Conservation (phyloP, 495 filamentous ascomycete genomes). For the Penicillium egyptiacum region DNA sequence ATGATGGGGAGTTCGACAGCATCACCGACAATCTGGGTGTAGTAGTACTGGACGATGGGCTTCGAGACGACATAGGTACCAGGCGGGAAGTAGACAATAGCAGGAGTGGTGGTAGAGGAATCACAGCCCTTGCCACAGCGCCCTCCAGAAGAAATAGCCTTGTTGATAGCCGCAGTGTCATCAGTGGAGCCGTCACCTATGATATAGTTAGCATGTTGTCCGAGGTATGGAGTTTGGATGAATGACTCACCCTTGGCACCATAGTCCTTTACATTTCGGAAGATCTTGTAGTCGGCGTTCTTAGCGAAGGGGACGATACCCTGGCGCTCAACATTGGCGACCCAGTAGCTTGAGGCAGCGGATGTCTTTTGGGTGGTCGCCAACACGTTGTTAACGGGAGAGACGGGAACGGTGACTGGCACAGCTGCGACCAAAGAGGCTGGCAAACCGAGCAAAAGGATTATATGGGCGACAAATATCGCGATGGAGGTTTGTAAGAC, state of each 20-base stretch:
- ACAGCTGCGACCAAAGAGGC: constrained; percentile 44
- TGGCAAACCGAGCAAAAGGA: constrained; percentile 40
- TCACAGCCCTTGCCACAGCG: constrained; percentile 80
- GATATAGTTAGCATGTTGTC: constrained; percentile 27
- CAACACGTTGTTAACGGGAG: constrained; percentile 19
- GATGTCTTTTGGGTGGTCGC: constrained; percentile 12
- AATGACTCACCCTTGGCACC: constrained; percentile 60
- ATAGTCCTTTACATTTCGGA: constrained; percentile 84
- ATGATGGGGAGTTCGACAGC: constrained; percentile 66
- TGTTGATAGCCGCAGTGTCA: constrained; percentile 87
- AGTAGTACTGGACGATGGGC: constrained; percentile 72
- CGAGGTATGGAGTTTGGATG: not conserved
- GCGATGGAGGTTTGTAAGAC: constrained; percentile 27
- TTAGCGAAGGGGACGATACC: constrained; percentile 65
- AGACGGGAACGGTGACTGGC: constrained; percentile 42
- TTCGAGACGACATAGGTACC: constrained; percentile 71
- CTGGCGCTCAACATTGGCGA: constrained; percentile 68
- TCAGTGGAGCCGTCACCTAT: constrained; percentile 75
- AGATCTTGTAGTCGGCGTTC: constrained; percentile 65
- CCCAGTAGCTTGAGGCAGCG: constrained; percentile 63
- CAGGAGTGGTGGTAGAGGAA: constrained; percentile 74
- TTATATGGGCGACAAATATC: constrained; percentile 37
- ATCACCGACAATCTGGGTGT: constrained; percentile 81
- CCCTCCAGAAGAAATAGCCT: constrained; percentile 70
- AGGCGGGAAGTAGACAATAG: constrained; percentile 77